Percentiles rank a stretch among this genome's conserved stretches.
Conservation (phyloP, 2,329 filamentous ascomycete genomes). For the Fusarium duplospermum region DNA sequence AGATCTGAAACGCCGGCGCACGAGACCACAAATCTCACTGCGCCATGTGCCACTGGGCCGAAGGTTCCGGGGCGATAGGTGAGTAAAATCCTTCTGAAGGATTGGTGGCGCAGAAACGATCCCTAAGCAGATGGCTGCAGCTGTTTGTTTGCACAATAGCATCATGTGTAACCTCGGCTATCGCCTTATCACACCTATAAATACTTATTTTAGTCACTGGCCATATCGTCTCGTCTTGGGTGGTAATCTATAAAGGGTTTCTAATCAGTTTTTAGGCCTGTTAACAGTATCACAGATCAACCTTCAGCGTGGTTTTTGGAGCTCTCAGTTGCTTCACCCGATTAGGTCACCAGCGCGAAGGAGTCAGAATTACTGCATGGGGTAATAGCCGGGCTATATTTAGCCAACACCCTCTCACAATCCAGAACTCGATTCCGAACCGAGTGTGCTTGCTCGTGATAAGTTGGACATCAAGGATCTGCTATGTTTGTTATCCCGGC, state of each 20-base stretch:
- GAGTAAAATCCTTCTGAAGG: neutral
- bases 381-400: neutral
- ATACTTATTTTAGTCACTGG: neutral
- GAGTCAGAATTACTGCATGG: neutral
- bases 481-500: too few relatives aligned
- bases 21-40: neutral
- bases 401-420: neutral
- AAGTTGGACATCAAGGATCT: too few relatives aligned
- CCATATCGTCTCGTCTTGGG: neutral
- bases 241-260: neutral
- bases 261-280: neutral
- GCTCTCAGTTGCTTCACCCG: neutral
- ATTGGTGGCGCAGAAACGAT: neutral
- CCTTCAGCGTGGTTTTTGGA: neutral
- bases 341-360: neutral
- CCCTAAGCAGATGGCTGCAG: neutral
- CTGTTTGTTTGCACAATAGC: neutral
- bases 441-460: neutral
- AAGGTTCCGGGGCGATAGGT: neutral
- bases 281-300: too few relatives aligned
- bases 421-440: neutral
- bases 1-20: neutral
- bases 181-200: neutral
- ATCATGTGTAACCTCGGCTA: neutral
- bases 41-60: neutral